These are phyloP conservation scores for Leishmania tropica DNA, from an alignment of 208 protist species.

Conservation along the genomic window DNA sequence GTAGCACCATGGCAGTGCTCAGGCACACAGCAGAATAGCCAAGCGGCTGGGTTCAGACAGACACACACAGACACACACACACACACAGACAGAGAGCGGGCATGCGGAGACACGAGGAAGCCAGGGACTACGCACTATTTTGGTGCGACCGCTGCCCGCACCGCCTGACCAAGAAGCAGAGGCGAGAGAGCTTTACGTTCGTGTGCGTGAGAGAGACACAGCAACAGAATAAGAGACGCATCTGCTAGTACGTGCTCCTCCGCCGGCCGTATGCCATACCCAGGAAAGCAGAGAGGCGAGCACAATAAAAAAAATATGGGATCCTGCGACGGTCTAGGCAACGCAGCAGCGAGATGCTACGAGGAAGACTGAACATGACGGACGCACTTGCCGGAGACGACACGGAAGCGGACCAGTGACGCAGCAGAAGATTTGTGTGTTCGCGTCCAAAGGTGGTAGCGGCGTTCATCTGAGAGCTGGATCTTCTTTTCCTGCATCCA, in stretches of 20 bases:
- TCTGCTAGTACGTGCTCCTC: neutral
- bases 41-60: too few species aligned
- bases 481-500: neutral
- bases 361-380: too few species aligned
- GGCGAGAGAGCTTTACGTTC: neutral
- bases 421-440: neutral
- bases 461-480: neutral
- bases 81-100: neutral
- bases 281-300: neutral
- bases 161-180: neutral
- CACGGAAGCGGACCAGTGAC: neutral
- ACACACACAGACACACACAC: too few species aligned
- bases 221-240: neutral
- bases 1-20: neutral
- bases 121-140: neutral
- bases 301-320: neutral
- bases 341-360: neutral
- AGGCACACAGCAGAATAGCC: neutral
- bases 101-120: neutral
- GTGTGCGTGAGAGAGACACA: neutral
- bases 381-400: too few species aligned
- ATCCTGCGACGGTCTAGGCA: neutral
- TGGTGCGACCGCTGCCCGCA: neutral
- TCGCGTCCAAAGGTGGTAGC: neutral
- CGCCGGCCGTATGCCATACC: neutral